Evolutionary conservation across 768 basidiomycete species (phyloP), one percentile per base, ranked within the genome.

Genomic region (Clitopilus hobsonii): DNA sequence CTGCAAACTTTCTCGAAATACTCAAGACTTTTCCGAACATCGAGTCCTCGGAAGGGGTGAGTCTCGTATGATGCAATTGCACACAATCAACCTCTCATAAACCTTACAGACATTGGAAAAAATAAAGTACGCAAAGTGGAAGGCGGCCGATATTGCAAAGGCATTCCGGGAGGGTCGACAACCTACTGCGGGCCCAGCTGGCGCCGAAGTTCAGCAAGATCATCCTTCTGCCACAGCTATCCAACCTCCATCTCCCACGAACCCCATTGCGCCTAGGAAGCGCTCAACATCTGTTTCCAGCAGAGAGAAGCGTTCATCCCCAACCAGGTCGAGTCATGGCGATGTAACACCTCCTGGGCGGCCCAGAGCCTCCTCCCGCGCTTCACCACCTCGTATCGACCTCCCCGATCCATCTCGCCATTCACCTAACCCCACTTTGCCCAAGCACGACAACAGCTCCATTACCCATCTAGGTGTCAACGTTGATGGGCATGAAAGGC

Each of bases 51-150:
- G 84, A 85, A 60, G 75, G 82, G 49, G 89, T 87, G 65, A 23
- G 82, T 63, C 11, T 14, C 48, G 6, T 23, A 27, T 25, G 26
- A 6, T 29, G 25, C 55, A 25, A 36, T 51, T 20, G 24, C 22
- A 16, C 32, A 26, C 41, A 6, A 20, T 32, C 27, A 36, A 38
- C 51, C 55, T 14, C 47, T 54, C 23, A 55, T 18, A 55, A 26
- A 29, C 23, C 49, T n/a, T 7, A 1, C 60, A 96, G 92, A 83
- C 84, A 58, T 86, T 86, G 61, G 89, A 89, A 58, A 98, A 97
- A 70, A 83, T 96, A 29, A 86, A 84, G 54, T 99, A 98, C 71
- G 83, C 94, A 3, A 93, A 97, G 68, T 99, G 97, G 95, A 98
- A 98, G 68, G 96, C 96, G 30, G 88, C 89, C 11, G 94, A 97